Base-by-base conservation (phyloP, 2,329 filamentous ascomycete species). In the Phyllosticta capitalensis region DNA sequence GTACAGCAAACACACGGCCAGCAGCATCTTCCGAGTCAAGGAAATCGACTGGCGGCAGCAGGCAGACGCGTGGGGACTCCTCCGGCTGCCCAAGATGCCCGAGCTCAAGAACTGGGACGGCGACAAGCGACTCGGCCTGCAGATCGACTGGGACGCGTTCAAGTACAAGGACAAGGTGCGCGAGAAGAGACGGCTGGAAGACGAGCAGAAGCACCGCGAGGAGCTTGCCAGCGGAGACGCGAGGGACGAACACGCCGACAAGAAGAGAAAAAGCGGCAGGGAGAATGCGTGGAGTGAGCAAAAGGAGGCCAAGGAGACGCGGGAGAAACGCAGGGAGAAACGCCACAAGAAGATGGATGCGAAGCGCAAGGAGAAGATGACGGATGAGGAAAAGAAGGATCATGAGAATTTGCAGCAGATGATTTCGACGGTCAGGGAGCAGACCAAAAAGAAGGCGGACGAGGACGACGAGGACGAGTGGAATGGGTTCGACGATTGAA, bases 11-110 rank as follows among this genome's bases (percentile, higher is more conserved):
- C 94, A 97, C 68, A 85, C 92, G 65, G 91, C 92, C 0, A 87
- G 84, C 61, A 95, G 90, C 67, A 97, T 99, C 65, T 99, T 99
- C 78, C 84, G 88, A 10, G 78, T 90, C 1, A 72, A 80, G 2
- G 90, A 95, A 67, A 79, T 96, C 17, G 87, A 96, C 71, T 99
- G 94, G 94, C 76, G 81, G 5, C 87, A 91, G 57, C 79, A 94
- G 0, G 92, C 86, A 0, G 79, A 84, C 58, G 88, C 87, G 0
- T 99, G 92, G 90, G 94, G 90, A 1, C 79, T 99, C 0, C 78
- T 96, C 1, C 86, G 86, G 55, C 80, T 97, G 64, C 94, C 94
- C 3, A 90, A 88, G 69, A 99, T 99, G 94, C 92, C 94, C 0
- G 94, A 99, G 72, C 76, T 78, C 21, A 79, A 77, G 64, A 74